These are phyloP conservation scores for Aethionema arabicum DNA, from an alignment of 345 rosid species.

Conservation along the genomic window DNA sequence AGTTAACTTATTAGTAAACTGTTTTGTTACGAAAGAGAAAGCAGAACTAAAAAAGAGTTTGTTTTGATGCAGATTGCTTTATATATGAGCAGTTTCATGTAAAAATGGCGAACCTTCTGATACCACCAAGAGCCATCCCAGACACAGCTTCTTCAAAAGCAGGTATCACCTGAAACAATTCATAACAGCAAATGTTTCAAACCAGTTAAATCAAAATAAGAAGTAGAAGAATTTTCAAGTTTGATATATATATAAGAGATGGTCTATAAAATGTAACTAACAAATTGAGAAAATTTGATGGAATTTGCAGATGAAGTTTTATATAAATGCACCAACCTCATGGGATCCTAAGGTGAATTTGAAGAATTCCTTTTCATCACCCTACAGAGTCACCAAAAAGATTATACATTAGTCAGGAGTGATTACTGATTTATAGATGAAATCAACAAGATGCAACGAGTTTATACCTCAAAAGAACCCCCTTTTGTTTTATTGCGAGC, in stretches of 20 bases:
- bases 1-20: conserved; percentile 42
- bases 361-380: conserved; percentile 82
- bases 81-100: neutral
- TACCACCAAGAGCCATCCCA: conserved; percentile 85
- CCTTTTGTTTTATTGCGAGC: conserved; percentile 98
- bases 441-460: conserved; percentile 1
- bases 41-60: conserved; percentile 5
- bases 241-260: too few relatives aligned
- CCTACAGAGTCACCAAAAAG: conserved; percentile 49
- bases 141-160: conserved; percentile 93
- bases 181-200: conserved; percentile 22
- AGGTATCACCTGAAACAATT: conserved; percentile 71
- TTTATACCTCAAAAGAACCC: conserved; percentile 83
- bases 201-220: neutral
- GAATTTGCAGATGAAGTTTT: neutral
- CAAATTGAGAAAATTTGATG: neutral
- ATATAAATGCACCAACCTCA: conserved; percentile 44
- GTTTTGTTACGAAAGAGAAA: neutral
- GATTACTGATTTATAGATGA: conserved; percentile 1
- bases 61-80: neutral
- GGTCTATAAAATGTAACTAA: neutral
- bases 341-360: conserved; percentile 75
- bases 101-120: conserved; percentile 67
- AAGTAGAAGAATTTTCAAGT: neutral
- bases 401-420: neutral